Evolutionary conservation across 2,329 filamentous ascomycete genomes (phyloP), one percentile per base, ranked within the genome.

Genomic region (Cercospora sp.): DNA sequence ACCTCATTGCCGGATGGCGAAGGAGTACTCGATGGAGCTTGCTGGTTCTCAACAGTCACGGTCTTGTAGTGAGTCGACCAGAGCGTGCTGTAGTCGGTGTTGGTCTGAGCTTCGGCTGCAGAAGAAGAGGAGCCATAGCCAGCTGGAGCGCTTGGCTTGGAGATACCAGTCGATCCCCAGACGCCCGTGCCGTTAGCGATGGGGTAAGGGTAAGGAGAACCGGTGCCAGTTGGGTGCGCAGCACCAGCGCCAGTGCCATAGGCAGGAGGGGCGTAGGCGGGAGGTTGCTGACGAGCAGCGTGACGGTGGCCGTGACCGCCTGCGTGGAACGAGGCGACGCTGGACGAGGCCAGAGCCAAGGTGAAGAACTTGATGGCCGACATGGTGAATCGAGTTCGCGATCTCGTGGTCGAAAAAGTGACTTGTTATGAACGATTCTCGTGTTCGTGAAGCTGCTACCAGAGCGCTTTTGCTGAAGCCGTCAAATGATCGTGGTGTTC

Each of bases 271-370:
- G 48, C 80, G 63, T 69, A 73, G 66, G 72, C 23, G 0, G 48
- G 45, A 48, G 45, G 45, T 13, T 76, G 63, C 62, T 72, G 62
- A 55, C 72, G 71, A 68, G 67, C 75, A 60, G 68, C 65, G 65
- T 73, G 64, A 63, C 64, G 65, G 12, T 68, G 66, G 26, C 75
- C 63, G 33, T 59, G 62, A 20, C 62, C 33, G 55, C 55, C 55
- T 1, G 12, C 23, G 61, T 69, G 66, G 57, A 65, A 65, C 48
- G 64, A 40, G 70, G 78, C 78, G 51, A 81, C 78, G 64, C 78
- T 71, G 63, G 81, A 80, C 20, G 80, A 75, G 67, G 77, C 77
- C 68, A 84, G 76, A 61, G 81, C 80, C 79, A 84, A 74, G 68
- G 83, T 75, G 69, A 78, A 78, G 71, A 83, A 73, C 72, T 80